Evolutionary conservation across 768 basidiomycete genomes (phyloP).

Genomic region (Cantharellus anzutake): DNA sequence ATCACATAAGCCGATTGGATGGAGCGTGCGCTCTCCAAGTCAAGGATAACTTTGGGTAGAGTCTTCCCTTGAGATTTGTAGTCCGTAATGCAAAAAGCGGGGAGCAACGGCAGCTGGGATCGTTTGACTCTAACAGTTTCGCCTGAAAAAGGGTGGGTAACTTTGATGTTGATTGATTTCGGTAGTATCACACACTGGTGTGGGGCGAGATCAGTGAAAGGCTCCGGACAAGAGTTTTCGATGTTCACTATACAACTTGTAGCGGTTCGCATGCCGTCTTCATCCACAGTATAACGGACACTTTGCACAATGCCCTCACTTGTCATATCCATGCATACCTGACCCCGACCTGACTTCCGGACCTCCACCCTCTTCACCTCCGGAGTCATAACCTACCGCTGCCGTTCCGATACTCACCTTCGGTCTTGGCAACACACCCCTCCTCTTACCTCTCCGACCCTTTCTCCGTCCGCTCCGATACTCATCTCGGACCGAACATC

Average conservation of each 20-base stretch:
- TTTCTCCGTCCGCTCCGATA: no score
- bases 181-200: conserved; percentile 12
- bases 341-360: no score
- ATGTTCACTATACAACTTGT: conserved; percentile 15
- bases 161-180: conserved; percentile 12
- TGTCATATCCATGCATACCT: conserved; percentile 23
- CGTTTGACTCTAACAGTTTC: conserved; percentile 13
- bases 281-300: conserved; percentile 13
- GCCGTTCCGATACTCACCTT: no score
- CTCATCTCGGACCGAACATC: no score
- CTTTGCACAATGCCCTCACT: conserved; percentile 11
- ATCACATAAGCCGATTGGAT: conserved; percentile 25
- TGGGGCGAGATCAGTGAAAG: conserved; percentile 10
- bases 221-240: not conserved
- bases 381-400: no score
- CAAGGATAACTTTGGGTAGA: not conserved
- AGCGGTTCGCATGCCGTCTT: conserved; percentile 8
- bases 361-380: no score
- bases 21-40: conserved; percentile 12
- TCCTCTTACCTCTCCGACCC: no score
- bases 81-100: conserved; percentile 24
- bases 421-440: no score
- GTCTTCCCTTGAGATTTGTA: conserved; percentile 25
- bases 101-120: conserved; percentile 20
- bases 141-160: conserved; percentile 12